Conservation (phyloP, 1,284 basidiomycete species). For the Chondrostereum purpureum region DNA sequence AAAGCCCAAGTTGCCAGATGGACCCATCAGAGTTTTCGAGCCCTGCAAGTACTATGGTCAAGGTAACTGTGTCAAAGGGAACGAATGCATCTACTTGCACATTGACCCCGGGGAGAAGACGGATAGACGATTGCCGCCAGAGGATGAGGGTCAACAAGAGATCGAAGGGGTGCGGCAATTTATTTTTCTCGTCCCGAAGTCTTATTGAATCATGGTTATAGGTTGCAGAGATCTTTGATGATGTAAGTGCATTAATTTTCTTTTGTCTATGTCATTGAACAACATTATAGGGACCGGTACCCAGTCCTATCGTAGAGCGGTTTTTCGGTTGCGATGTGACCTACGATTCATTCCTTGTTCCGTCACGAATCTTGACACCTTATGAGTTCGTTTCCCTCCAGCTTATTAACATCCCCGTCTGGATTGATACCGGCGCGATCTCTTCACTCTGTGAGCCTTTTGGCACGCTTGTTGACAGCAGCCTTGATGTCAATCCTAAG, state of each 20-base stretch:
- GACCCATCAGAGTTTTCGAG: conserved; percentile 13
- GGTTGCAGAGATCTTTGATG: background rate
- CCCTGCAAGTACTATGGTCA: conserved; percentile 26
- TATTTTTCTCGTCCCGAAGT: background rate
- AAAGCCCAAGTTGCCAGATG: conserved; percentile 12
- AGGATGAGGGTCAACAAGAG: conserved; percentile 1
- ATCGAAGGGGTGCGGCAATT: background rate
- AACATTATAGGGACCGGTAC: background rate
- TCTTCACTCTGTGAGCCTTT: conserved; percentile 20
- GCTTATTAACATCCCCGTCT: conserved; percentile 30
- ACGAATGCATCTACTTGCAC: conserved; percentile 25
- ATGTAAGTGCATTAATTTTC: background rate
- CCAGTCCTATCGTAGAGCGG: conserved; percentile 21
- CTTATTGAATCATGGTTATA: background rate
- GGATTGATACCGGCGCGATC: conserved; percentile 22
- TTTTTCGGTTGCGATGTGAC: conserved; percentile 27
- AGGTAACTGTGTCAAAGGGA: conserved; percentile 26
- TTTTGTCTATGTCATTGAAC: background rate
- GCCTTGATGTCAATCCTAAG: conserved; percentile 15
- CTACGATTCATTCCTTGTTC: conserved; percentile 30
- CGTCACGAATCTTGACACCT: conserved; percentile 28
- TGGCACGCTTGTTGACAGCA: conserved; percentile 21
- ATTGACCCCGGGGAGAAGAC: conserved; percentile 14
- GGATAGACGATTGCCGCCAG: background rate
- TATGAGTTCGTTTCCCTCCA: conserved; percentile 32